Evolutionary conservation across 2,329 filamentous ascomycete species (phyloP), one percentile per base, ranked within the genome.

Genomic region (Cytospora piceae): DNA sequence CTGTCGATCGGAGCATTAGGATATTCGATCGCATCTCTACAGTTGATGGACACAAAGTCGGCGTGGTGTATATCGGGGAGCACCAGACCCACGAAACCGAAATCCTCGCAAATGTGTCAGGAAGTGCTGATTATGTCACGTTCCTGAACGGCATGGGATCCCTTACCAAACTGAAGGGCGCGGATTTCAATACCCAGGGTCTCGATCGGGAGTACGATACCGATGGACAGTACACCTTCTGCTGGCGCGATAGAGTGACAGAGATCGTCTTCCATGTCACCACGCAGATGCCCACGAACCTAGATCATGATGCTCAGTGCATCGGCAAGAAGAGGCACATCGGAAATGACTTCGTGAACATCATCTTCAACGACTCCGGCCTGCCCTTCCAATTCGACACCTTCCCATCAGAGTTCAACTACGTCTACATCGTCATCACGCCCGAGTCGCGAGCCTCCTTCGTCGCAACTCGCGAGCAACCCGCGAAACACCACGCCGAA

Each of bases 341-440:
- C 67, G 95, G 95, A 65, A 99, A 99, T 74, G 95, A 98, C 77
- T 96, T 92, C 76, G 95, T 99, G 74, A 98, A 97, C 75, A 96
- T 99, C 71, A 90, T 99, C 65, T 99, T 96, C 83, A 99, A 99
- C 76, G 93, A 96, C 73, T 97, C 94, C 2, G 94, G 95, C n/a
- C 77, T 89, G 57, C 90, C 91, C 0, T 98, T 97, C 80, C 85
- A 86, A 62, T 96, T 97, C 74, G 87, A 97, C 74, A 97, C 92
- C 0, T 96, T 99, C 72, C 93, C 93, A 0, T 96, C 93, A 0
- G 91, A 94, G 65, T 97, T 99, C 82, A 98, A 97, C 74, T 97
- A 92, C 74, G 93, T 99, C 74, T 93, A 97, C 75, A 98, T 99
- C 72, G 90, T 98, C 71, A 94, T 99, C 73, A 92, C 92, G 2